A percentile compares a stretch with the other conserved stretches of the same genome.
Conservation (phyloP, 306 rosid genomes). For the Cicer cuneatum region DNA sequence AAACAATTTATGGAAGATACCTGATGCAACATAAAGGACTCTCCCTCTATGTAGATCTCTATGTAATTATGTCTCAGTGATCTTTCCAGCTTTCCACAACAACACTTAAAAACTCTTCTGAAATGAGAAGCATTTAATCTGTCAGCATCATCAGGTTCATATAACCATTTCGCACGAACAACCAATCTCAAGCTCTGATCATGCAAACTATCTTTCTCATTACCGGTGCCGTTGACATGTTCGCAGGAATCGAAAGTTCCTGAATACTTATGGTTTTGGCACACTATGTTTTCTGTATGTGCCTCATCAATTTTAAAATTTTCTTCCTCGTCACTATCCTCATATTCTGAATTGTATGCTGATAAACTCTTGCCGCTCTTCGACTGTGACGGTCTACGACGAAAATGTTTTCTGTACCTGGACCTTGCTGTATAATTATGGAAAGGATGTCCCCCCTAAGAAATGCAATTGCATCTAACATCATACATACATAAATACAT, state of each 20-base stretch:
- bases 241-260: constrained; percentile 41
- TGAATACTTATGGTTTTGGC: constrained; percentile 41
- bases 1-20: constrained; percentile 47
- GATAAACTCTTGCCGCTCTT: constrained; percentile 38
- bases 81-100: constrained; percentile 75
- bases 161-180: constrained; percentile 77
- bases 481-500: constrained; percentile 14
- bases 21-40: constrained; percentile 97
- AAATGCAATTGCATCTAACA: constrained; percentile 35
- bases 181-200: constrained; percentile 48
- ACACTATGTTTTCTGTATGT: constrained; percentile 22
- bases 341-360: constrained; percentile 54
- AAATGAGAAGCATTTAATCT: constrained; percentile 82
- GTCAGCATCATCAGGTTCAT: constrained; percentile 81
- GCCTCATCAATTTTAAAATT: constrained; percentile 40
- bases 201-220: constrained; percentile 45
- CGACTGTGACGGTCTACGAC: constrained; percentile 45
- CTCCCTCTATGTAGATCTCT: constrained; percentile 86
- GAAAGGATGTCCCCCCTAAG: constrained; percentile 88
- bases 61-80: constrained; percentile 56
- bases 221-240: constrained; percentile 34
- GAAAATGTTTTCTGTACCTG: constrained; percentile 64
- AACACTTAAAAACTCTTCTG: constrained; percentile 73
- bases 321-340: constrained; percentile 62
- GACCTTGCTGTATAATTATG: constrained; percentile 90